A percentile compares a stretch with the other conserved stretches of the same genome.
Conservation (phyloP, 495 filamentous ascomycete genomes). For the Penicillium taxi region DNA sequence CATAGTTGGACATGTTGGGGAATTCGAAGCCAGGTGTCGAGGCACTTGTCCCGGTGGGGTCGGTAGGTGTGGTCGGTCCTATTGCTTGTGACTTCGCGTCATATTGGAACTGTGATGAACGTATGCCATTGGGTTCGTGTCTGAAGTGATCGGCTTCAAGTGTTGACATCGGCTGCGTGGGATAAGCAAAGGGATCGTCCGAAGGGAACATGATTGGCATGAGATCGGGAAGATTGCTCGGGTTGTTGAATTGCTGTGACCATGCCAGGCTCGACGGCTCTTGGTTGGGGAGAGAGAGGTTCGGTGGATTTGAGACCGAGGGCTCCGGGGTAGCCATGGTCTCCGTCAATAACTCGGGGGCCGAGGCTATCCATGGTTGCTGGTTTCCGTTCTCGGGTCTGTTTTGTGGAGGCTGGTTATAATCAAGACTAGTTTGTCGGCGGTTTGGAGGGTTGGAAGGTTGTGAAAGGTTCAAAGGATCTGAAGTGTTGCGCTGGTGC, state of each 20-base stretch:
- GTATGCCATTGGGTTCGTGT: slow-evolving; percentile 17
- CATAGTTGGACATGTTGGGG: slow-evolving; percentile 22
- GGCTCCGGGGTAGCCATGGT: slow-evolving; percentile 28
- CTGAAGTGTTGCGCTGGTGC: slow-evolving; percentile 5
- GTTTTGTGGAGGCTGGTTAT: slow-evolving; percentile 15
- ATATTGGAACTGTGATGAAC: slow-evolving; percentile 12
- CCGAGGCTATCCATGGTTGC: slow-evolving; percentile 25
- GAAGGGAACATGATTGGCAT: slow-evolving; percentile 90
- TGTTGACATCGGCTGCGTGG: slow-evolving; percentile 69
- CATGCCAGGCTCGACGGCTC: slow-evolving; percentile 19
- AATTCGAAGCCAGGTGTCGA: slow-evolving; percentile 27
- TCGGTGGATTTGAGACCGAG: slow-evolving; percentile 9
- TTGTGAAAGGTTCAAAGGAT: slow-evolving; percentile 10
- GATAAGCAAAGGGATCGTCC: slow-evolving; percentile 82
- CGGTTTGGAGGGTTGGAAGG: slow-evolving; percentile 12
- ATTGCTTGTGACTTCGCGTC: slow-evolving; percentile 12
- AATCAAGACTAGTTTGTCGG: slow-evolving; percentile 31
- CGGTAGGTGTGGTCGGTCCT: slow-evolving; percentile 13
- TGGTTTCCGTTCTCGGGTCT: slow-evolving; percentile 18
- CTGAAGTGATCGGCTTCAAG: slow-evolving; percentile 47
- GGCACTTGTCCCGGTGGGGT: slow-evolving; percentile 12
- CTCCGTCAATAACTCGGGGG: slow-evolving; percentile 26
- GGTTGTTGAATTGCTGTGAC: slow-evolving; percentile 27
- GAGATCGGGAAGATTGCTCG: slow-evolving; percentile 55
- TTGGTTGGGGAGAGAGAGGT: slow-evolving; percentile 18